These are phyloP conservation scores for Nematodospora anomalae DNA, from an alignment of 1,139 yeast species.

Conservation along the genomic window DNA sequence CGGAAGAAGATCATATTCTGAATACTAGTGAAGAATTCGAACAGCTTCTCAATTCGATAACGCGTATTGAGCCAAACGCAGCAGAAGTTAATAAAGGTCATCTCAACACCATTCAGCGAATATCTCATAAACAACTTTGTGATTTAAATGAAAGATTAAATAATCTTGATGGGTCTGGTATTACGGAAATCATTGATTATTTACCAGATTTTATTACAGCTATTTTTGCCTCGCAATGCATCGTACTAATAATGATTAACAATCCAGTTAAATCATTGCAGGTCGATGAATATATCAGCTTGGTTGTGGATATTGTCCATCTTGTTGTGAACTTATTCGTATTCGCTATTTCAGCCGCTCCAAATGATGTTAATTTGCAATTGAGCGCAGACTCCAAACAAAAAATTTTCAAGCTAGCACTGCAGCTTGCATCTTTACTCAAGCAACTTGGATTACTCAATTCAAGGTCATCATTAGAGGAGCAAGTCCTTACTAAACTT, in stretches of 20 bases:
- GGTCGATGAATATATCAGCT: constrained; percentile 5
- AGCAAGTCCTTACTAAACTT: constrained; percentile 11
- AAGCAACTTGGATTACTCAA: constrained; percentile 10
- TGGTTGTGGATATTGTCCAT: constrained; percentile 4
- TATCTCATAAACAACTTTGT: neutral
- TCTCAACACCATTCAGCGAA: neutral
- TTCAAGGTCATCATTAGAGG: constrained; percentile 8
- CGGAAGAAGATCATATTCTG: constrained; percentile 45
- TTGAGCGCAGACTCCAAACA: neutral
- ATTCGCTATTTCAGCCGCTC: constrained; percentile 1
- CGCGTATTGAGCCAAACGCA: constrained; percentile 20
- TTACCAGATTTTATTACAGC: constrained; percentile 1
- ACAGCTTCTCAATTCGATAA: constrained; percentile 38
- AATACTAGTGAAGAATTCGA: constrained; percentile 52
- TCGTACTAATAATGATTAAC: constrained; percentile 7
- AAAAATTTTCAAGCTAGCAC: constrained; percentile 1
- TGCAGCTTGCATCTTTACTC: constrained; percentile 9
- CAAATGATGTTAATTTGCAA: neutral
- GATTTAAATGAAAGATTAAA: neutral
- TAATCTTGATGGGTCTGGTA: neutral
- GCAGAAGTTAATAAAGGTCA: constrained; percentile 1
- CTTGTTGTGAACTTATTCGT: constrained; percentile 1
- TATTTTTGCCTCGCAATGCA: constrained; percentile 5
- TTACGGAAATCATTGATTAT: neutral
- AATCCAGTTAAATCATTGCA: constrained; percentile 2